These are phyloP conservation scores for Dysphania ambrosioides DNA, from an alignment of 148 eudicot genomes.

Conservation along the genomic window DNA sequence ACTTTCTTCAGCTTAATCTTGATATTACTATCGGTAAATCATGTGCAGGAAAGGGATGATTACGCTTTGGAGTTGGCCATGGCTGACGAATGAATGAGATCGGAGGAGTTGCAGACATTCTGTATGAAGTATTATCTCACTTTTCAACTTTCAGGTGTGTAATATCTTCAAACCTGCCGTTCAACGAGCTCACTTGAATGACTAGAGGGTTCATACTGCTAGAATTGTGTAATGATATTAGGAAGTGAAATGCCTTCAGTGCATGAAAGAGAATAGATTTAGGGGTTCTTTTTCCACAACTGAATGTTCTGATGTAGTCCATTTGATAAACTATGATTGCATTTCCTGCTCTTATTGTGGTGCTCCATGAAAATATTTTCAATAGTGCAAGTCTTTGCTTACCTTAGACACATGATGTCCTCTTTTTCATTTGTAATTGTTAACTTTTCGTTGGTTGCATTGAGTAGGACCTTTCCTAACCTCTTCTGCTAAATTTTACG, in stretches of 20 bases:
- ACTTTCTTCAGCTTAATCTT: not conserved
- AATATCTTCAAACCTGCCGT: slow-evolving; percentile 10
- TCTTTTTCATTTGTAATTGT: not conserved
- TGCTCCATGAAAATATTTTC: not conserved
- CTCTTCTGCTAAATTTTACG: not conserved
- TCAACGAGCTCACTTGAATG: slow-evolving; percentile 11
- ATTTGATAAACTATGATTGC: not conserved
- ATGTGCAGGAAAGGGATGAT: slow-evolving; percentile 83
- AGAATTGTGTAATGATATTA: not conserved
- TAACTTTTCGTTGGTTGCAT: not conserved
- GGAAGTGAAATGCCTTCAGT: not conserved
- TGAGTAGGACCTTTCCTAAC: not conserved
- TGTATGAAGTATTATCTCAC: not conserved
- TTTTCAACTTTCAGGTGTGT: slow-evolving; percentile 15
- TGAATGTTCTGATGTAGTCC: slow-evolving; percentile 6
- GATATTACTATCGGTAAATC: not conserved
- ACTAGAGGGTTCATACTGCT: not conserved
- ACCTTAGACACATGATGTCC: not conserved
- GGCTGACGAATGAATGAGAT: slow-evolving; percentile 67
- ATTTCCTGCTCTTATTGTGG: not conserved
- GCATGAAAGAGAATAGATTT: slow-evolving; percentile 2
- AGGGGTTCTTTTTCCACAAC: not conserved
- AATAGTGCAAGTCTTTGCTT: not conserved
- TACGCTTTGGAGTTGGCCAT: slow-evolving; percentile 90
- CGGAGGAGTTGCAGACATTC: not conserved